Evolutionary conservation across 495 filamentous ascomycete species (phyloP).

Genomic region (Bombardia bombarda): DNA sequence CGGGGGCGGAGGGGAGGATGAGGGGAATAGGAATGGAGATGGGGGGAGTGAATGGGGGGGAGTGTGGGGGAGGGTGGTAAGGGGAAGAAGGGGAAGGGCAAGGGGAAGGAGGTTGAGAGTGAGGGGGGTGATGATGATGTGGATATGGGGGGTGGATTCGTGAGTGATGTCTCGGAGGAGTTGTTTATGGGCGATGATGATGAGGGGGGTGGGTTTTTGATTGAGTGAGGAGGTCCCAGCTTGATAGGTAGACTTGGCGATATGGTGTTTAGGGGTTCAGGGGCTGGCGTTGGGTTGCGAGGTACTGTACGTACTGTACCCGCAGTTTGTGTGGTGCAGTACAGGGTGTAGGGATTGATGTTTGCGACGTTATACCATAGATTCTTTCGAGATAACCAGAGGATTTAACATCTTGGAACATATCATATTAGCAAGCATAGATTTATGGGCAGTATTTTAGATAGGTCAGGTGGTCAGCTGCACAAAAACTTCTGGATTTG

Average conservation of each 20-base stretch:
- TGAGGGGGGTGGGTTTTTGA: slow-evolving; percentile 28
- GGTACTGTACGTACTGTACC: too few species aligned
- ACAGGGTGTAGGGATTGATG: too few species aligned
- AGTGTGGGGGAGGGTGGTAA: slow-evolving; percentile 1
- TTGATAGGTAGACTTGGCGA: too few species aligned
- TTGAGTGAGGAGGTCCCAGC: slow-evolving; percentile 7
- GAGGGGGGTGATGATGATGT: slow-evolving; percentile 12
- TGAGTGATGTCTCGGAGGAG: slow-evolving; percentile 19
- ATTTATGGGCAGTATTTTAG: too few species aligned
- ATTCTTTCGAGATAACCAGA: neutral
- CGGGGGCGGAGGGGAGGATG: slow-evolving; percentile 20
- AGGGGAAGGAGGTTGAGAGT: slow-evolving; percentile 6
- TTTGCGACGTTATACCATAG: too few species aligned
- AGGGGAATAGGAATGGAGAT: slow-evolving; percentile 25
- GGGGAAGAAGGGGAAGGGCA: slow-evolving; percentile 11
- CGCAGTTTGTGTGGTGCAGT: too few species aligned
- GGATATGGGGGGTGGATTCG: slow-evolving; percentile 8
- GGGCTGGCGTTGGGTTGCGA: too few species aligned
- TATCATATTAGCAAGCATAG: too few species aligned
- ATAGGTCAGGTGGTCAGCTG: too few species aligned
- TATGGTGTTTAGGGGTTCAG: too few species aligned
- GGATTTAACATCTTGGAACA: too few species aligned
- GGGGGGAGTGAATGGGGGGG: slow-evolving; percentile 2
- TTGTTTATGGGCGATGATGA: slow-evolving; percentile 21
- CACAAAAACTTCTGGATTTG: neutral